Percentiles rank a stretch among this genome's conserved stretches.
Evolutionary conservation across 2,329 filamentous ascomycete species (phyloP).

Genomic region (Ascochyta lentis): DNA sequence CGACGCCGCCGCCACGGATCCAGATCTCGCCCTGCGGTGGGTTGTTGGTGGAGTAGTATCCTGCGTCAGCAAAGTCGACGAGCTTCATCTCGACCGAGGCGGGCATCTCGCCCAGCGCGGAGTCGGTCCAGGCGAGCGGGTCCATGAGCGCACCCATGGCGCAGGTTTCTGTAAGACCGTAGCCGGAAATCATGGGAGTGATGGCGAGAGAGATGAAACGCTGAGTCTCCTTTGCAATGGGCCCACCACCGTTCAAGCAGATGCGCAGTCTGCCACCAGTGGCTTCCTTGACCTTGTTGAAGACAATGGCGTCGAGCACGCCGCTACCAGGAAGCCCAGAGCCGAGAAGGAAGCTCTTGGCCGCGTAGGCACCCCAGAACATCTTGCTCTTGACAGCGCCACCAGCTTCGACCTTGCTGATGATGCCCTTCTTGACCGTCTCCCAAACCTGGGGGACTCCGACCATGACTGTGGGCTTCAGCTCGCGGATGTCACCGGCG

Average conservation of each 20-base stretch:
- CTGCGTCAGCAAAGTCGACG: slow-evolving; percentile 87
- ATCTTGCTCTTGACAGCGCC: slow-evolving; percentile 74
- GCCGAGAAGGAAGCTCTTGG: slow-evolving; percentile 66
- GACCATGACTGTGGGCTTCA: slow-evolving; percentile 86
- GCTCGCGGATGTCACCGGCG: slow-evolving; percentile 90
- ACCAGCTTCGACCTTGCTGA: slow-evolving; percentile 76
- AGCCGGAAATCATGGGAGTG: slow-evolving; percentile 92
- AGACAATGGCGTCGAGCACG: slow-evolving; percentile 81
- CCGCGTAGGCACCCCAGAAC: slow-evolving; percentile 73
- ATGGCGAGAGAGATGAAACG: slow-evolving; percentile 91
- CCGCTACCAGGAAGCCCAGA: slow-evolving; percentile 69
- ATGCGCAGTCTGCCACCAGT: slow-evolving; percentile 89
- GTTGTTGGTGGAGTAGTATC: slow-evolving; percentile 75
- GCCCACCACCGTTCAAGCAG: slow-evolving; percentile 92
- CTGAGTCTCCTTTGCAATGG: slow-evolving; percentile 85
- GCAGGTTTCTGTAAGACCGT: slow-evolving; percentile 92
- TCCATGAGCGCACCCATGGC: slow-evolving; percentile 84
- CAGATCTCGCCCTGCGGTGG: slow-evolving; percentile 92
- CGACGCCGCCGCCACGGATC: slow-evolving; percentile 79
- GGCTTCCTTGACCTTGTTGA: slow-evolving; percentile 87
- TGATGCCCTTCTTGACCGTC: slow-evolving; percentile 92
- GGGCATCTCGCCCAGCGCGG: slow-evolving; percentile 78
- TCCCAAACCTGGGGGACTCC: slow-evolving; percentile 98
- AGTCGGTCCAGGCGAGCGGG: slow-evolving; percentile 81
- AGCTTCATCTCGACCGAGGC: slow-evolving; percentile 86